Percentiles rank a stretch among this genome's conserved stretches.
These are phyloP conservation scores for Microcyclospora tardicrescens DNA, from an alignment of 2,329 filamentous ascomycete species.

Conservation along the genomic window DNA sequence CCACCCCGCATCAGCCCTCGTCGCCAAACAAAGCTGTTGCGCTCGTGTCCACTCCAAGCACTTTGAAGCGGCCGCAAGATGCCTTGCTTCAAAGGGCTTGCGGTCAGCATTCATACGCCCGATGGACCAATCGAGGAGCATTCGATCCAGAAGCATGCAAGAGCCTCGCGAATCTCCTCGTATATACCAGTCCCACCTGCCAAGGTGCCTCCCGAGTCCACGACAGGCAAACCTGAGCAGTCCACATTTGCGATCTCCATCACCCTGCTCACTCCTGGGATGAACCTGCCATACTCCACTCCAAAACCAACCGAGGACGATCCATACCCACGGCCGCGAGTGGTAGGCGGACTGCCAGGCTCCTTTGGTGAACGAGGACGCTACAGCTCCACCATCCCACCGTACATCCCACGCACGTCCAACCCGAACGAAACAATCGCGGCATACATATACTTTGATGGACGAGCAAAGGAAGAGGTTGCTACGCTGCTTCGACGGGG, in stretches of 20 bases:
- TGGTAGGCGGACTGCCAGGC: slow-evolving; percentile 59
- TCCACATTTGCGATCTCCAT: slow-evolving; percentile 98
- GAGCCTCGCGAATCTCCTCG: slow-evolving; percentile 82
- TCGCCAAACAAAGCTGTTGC: no score
- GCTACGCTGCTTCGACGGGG: slow-evolving; percentile 82
- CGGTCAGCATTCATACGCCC: slow-evolving; percentile 86
- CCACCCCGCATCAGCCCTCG: no score
- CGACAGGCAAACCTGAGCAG: slow-evolving; percentile 69
- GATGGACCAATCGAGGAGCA: slow-evolving; percentile 75
- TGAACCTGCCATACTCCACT: slow-evolving; percentile 84
- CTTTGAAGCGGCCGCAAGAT: slow-evolving; percentile 32
- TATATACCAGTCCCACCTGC: slow-evolving; percentile 94
- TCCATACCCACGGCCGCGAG: slow-evolving; percentile 68
- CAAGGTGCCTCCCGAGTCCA: slow-evolving; percentile 52
- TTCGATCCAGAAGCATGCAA: slow-evolving; percentile 87
- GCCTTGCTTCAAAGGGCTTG: slow-evolving; percentile 99
- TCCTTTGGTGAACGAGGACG: slow-evolving; percentile 39
- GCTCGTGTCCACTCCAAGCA: no score
- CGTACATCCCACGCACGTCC: slow-evolving; percentile 84
- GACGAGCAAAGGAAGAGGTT: slow-evolving; percentile 87
- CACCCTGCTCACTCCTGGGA: slow-evolving; percentile 76
- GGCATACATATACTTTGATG: slow-evolving; percentile 98
- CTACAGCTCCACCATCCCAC: slow-evolving; percentile 49
- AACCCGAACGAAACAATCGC: slow-evolving; percentile 95
- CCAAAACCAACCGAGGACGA: slow-evolving; percentile 66